Base-by-base conservation (phyloP, 768 basidiomycete genomes). In the Serpula lacrymans region DNA sequence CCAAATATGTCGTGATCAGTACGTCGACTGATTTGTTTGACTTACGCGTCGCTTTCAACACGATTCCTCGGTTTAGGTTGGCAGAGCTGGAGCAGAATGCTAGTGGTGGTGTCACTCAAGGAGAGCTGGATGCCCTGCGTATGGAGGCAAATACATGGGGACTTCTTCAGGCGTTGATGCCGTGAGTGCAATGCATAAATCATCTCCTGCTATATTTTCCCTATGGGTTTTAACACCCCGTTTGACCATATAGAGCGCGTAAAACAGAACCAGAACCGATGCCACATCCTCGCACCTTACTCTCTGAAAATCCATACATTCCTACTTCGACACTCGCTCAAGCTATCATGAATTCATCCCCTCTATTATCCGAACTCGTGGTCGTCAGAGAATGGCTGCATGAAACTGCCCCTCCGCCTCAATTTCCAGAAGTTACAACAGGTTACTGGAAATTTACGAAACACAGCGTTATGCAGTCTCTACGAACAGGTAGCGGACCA, bases 341-440 rank as follows among this genome's bases (percentile, higher is more conserved):
- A 54, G 74, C 80, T 3, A 77, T 88, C 37, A 74, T 93, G 70
- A 63, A 75, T 34, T 63, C 77, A 3, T 87, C 82, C 0, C 78
- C 77, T 0, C 69, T 83, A 2, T 78, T 91, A 25, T 63, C 76
- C 1, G 89, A 90, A 45, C 85, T 91, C 40, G 70, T 88, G 33
- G 80, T 86, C 31, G 81, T 91, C 6, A 78, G 86, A n/a, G 88
- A 91, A 58, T 93, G 90, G 90, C 70, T 91, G 1, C 86, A 90
- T 46, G 85, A 88, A 29, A 84, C 77, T 0, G 84, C 87, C 0
- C 75, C 80, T 0, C 42, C 69, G n/a, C 75, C 77, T 0, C 60
- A 68, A 22, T 69, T 73, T 30, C 82, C 83, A 1, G 89, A 87
- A 52, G 82, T 84, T 16, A 83, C 81, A 5, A 84, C 80, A 0